phyloP scores from a whole-genome alignment of 2,329 filamentous ascomycete genomes.

The Venturia nashicola region DNA sequence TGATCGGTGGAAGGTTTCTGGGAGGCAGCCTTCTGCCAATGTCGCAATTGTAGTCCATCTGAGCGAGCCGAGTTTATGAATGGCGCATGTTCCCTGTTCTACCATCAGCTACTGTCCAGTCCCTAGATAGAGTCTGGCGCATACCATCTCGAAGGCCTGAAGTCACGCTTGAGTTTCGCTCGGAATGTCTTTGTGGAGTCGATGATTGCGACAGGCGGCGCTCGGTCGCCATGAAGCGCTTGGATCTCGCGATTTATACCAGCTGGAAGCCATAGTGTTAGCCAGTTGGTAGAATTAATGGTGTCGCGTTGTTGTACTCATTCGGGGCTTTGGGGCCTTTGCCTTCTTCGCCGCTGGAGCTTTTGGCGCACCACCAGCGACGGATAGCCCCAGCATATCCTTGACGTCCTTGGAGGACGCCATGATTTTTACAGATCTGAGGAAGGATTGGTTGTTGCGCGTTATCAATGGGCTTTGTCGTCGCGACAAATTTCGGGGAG shows the following conservation, averaged over 20 bases:
- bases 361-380: constrained; percentile 7
- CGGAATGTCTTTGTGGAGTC: constrained; percentile 12
- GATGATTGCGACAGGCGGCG: constrained; percentile 11
- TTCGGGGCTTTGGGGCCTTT: constrained; percentile 8
- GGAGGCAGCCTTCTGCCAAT: constrained; percentile 56
- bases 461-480: neutral
- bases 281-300: neutral
- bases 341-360: constrained; percentile 11
- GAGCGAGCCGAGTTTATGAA: constrained; percentile 70
- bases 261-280: constrained; percentile 6
- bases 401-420: constrained; percentile 14
- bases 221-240: constrained; percentile 11
- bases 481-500: neutral
- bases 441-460: neutral
- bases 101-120: constrained; percentile 26
- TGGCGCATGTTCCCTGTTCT: constrained; percentile 51
- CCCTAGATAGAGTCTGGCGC: neutral
- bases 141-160: constrained; percentile 7
- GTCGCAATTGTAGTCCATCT: constrained; percentile 59
- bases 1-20: constrained; percentile 19
- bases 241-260: constrained; percentile 12
- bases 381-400: constrained; percentile 14
- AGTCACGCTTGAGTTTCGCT: constrained; percentile 8
- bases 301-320: constrained; percentile 1
- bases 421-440: constrained; percentile 8